Percentiles rank a stretch among this genome's conserved stretches.
Conservation (phyloP, 805 yeast species). For the Geotrichum ghanense region DNA sequence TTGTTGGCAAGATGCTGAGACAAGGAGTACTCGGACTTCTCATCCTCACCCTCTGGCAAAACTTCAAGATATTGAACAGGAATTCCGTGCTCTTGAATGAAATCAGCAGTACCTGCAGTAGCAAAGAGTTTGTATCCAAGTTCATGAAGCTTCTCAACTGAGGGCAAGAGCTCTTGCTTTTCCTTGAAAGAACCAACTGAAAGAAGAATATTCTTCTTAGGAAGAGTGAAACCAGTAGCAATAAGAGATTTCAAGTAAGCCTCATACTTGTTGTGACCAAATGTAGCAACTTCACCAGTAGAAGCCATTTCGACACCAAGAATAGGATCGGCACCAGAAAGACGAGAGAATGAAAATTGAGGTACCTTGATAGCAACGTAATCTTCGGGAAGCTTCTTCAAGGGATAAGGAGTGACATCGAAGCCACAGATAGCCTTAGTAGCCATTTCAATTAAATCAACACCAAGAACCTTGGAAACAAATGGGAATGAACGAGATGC, state of each 20-base stretch:
- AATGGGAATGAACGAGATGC: slow-evolving; percentile 99
- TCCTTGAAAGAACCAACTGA: slow-evolving; percentile 97
- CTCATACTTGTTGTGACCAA: slow-evolving; percentile 93
- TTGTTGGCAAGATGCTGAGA: slow-evolving; percentile 95
- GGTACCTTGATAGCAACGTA: slow-evolving; percentile 96
- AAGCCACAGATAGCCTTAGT: slow-evolving; percentile 88
- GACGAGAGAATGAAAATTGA: slow-evolving; percentile 92
- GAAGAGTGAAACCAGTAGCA: slow-evolving; percentile 90
- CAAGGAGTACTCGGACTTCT: slow-evolving; percentile 87
- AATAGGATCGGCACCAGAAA: slow-evolving; percentile 96
- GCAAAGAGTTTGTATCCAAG: slow-evolving; percentile 89
- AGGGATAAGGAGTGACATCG: slow-evolving; percentile 84
- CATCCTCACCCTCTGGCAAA: slow-evolving; percentile 58
- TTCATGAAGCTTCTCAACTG: slow-evolving; percentile 67
- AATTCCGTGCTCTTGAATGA: slow-evolving; percentile 85
- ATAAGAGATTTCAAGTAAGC: slow-evolving; percentile 91
- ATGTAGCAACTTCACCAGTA: slow-evolving; percentile 97
- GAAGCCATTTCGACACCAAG: slow-evolving; percentile 99
- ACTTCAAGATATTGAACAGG: slow-evolving; percentile 95
- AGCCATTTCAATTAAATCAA: slow-evolving; percentile 93
- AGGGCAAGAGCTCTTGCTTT: slow-evolving; percentile 84
- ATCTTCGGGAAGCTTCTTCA: slow-evolving; percentile 77
- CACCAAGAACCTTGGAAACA: slow-evolving; percentile 93
- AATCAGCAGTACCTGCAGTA: slow-evolving; percentile 98
- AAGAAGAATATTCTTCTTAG: slow-evolving; percentile 86